A percentile compares a stretch with the other conserved stretches of the same genome.
Evolutionary conservation across 1,139 yeast species (phyloP).

Genomic region (Lodderomyces orthopsilosis): DNA sequence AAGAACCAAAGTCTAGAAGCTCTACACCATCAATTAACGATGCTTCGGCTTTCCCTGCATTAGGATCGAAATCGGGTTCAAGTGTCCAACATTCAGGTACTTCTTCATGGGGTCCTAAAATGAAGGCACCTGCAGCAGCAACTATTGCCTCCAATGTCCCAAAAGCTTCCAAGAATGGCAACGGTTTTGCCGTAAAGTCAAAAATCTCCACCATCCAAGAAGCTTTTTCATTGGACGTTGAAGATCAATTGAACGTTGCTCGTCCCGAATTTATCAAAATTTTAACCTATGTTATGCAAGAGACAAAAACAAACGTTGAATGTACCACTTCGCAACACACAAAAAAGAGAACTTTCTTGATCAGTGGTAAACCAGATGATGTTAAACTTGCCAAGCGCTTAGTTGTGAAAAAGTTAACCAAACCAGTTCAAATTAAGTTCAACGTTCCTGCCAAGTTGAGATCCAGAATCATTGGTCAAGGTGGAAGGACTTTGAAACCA

Average conservation of each 20-base stretch:
- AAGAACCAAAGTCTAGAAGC: constrained; percentile 12
- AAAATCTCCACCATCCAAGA: constrained; percentile 56
- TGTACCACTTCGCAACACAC: constrained; percentile 78
- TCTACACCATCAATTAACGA: constrained; percentile 32
- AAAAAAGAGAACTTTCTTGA: constrained; percentile 80
- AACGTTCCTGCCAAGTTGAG: constrained; percentile 77
- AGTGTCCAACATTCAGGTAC: constrained; percentile 14
- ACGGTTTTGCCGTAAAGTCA: constrained; percentile 12
- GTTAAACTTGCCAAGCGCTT: constrained; percentile 75
- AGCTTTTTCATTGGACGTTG: constrained; percentile 67
- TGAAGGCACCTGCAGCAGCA: constrained; percentile 36
- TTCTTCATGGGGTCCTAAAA: constrained; percentile 32
- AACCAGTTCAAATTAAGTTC: constrained; percentile 62
- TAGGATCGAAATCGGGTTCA: constrained; percentile 41
- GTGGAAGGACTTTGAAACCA: constrained; percentile 80
- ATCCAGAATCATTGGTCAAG: constrained; percentile 83
- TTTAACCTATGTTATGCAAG: constrained; percentile 58
- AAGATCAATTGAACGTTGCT: constrained; percentile 61
- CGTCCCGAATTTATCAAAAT: constrained; percentile 66
- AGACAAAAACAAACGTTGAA: constrained; percentile 69
- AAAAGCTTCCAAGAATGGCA: constrained; percentile 20
- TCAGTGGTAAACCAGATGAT: constrained; percentile 70
- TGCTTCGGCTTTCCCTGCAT: constrained; percentile 69
- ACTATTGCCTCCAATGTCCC: constrained; percentile 20
- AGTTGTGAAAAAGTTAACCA: constrained; percentile 72